A percentile compares a stretch with the other conserved stretches of the same genome.
These are phyloP conservation scores for Panaeolus papilionaceus DNA, from an alignment of 768 basidiomycete genomes.

Conservation along the genomic window DNA sequence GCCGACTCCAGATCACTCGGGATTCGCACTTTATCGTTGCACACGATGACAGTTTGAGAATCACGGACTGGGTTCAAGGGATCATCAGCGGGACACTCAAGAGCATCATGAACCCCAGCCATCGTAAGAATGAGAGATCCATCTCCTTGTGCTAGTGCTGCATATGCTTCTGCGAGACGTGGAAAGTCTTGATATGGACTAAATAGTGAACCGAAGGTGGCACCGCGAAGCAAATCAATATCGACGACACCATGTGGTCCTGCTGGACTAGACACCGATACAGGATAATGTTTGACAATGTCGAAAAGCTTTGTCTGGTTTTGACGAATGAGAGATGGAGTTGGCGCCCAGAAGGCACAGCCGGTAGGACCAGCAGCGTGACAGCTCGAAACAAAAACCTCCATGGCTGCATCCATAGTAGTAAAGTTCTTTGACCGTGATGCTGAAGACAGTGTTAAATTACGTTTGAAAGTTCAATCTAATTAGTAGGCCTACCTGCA, in stretches of 20 bases:
- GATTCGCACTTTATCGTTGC: slow-evolving; percentile 42
- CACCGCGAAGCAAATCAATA: slow-evolving; percentile 34
- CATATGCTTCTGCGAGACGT: slow-evolving; percentile 39
- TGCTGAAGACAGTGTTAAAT: background rate
- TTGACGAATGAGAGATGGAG: slow-evolving; percentile 36
- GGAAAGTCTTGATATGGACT: slow-evolving; percentile 39
- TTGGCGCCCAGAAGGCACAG: slow-evolving; percentile 47
- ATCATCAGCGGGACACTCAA: slow-evolving; percentile 9
- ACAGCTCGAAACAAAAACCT: slow-evolving; percentile 43
- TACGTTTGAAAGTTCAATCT: no score
- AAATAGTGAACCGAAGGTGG: slow-evolving; percentile 41
- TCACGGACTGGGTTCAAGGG: slow-evolving; percentile 22
- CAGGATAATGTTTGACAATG: slow-evolving; percentile 36
- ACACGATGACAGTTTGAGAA: slow-evolving; percentile 32
- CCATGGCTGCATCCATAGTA: slow-evolving; percentile 43
- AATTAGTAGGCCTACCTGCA: slow-evolving; percentile 28
- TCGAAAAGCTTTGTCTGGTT: slow-evolving; percentile 43
- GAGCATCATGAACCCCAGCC: background rate
- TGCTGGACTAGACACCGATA: slow-evolving; percentile 33
- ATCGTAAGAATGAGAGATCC: slow-evolving; percentile 17
- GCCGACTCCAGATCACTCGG: slow-evolving; percentile 34
- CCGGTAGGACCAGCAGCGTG: slow-evolving; percentile 39
- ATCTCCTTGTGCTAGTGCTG: slow-evolving; percentile 39
- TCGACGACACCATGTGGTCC: slow-evolving; percentile 42
- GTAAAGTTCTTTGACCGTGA: slow-evolving; percentile 41